Base-by-base conservation (phyloP, 768 basidiomycete genomes). In the Pisolithus marmoratus region DNA sequence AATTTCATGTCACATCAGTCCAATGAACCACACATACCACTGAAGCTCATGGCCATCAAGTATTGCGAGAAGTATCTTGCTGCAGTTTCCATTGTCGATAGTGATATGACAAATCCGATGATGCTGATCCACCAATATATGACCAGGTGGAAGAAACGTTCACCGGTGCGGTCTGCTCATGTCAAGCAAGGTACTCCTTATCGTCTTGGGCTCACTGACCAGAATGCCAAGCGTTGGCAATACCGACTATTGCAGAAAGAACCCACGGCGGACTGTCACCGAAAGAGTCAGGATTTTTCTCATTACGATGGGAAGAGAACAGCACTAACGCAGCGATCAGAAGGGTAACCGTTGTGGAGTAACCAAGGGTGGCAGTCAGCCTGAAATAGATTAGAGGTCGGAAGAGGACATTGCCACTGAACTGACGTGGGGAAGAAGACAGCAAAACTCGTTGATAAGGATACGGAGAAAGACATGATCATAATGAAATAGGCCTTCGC, bases 61-160 rank as follows among this genome's bases (percentile, higher is more conserved):
- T 84, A 85, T 63, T 85, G 65, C 1, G 80, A 74, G 24, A 85
- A 70, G 55, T 85, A 85, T 48, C 83, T 76, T 1, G 72, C 82
- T 0, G 65, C 74, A 15, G 72, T 72, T 3, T 65, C 68, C 67
- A 73, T 73, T 0, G 82, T 84, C 1, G 75, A 76, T 19, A 84
- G 62, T 2, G 75, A 76, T 53, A 85, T 82, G 54, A 85, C 78
- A 56, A 78, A 85, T 1, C 80, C 84, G 3, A 82, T 38, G 2
- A 85, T 80, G 44, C 76, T 75, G 2, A 70, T 77, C 81, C 82
- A 83, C 81, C 80, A 83, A 68, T 75, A 77, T 2, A 61, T 69
- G 3, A 70, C 65, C 47, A 78, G 70, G 61, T 85, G 84, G 72
- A 82, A 82, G 67, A 79, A 85, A 6, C 82, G 75, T 64, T 85